Percentiles rank a stretch among this genome's conserved stretches.
Evolutionary conservation across 2,329 filamentous ascomycete species (phyloP).

Genomic region (Fonsecaea monophora): DNA sequence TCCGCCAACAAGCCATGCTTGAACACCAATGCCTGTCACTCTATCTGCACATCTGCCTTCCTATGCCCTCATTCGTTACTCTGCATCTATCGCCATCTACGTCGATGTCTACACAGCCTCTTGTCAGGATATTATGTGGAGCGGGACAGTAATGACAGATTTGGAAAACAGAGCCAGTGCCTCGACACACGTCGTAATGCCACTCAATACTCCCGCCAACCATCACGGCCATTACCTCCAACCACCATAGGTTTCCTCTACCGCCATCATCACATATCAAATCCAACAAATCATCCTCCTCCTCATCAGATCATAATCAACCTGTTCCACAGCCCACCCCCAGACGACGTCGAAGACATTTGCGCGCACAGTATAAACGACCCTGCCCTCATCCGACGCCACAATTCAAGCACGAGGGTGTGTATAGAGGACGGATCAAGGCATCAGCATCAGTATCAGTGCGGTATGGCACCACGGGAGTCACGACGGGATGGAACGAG

Average conservation of each 20-base stretch:
- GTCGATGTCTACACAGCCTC: not conserved
- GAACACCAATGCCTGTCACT: not conserved
- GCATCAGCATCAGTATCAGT: too few relatives aligned
- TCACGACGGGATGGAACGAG: too few relatives aligned
- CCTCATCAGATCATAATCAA: too few relatives aligned
- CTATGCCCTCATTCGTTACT: not conserved
- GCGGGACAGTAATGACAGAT: not conserved
- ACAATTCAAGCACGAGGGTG: too few relatives aligned
- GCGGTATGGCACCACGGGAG: too few relatives aligned
- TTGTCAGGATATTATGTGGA: constrained; percentile 1
- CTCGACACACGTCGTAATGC: not conserved
- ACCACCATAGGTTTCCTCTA: not conserved
- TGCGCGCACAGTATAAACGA: too few relatives aligned
- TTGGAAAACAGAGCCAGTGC: not conserved
- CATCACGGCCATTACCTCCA: not conserved
- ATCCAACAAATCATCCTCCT: too few relatives aligned
- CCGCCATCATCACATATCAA: not conserved
- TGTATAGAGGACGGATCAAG: too few relatives aligned
- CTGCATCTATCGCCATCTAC: not conserved
- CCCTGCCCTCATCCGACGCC: too few relatives aligned
- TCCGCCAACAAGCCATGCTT: not conserved
- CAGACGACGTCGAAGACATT: too few relatives aligned
- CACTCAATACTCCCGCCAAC: not conserved
- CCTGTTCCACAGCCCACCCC: not conserved
- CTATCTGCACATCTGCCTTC: not conserved